A percentile compares a stretch with the other conserved stretches of the same genome.
These are phyloP conservation scores for Globisporangium megalacanthum DNA, from an alignment of 352 stramenopile species.

Conservation along the genomic window DNA sequence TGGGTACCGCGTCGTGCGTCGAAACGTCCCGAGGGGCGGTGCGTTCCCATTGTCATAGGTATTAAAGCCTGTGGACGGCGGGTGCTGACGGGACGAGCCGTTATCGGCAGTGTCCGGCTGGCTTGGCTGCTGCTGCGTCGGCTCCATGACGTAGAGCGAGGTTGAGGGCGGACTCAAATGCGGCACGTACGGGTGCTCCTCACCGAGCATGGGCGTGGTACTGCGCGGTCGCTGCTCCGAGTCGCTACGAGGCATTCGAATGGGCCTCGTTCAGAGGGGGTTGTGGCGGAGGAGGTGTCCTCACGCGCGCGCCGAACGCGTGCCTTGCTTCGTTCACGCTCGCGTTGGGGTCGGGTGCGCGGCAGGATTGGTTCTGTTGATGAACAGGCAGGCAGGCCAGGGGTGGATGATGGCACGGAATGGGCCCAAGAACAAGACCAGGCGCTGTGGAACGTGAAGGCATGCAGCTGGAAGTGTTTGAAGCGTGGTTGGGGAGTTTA, in stretches of 20 bases:
- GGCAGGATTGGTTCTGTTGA: too few relatives aligned
- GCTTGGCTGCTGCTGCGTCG: conserved; percentile 26
- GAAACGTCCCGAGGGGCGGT: conserved; percentile 6
- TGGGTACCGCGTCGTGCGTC: conserved; percentile 17
- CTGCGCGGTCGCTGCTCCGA: conserved; percentile 29
- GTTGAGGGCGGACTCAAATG: conserved; percentile 41
- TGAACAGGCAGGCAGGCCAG: too few relatives aligned
- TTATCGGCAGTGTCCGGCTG: conserved; percentile 18
- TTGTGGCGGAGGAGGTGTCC: too few relatives aligned
- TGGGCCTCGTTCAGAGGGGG: too few relatives aligned
- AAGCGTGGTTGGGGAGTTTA: too few relatives aligned
- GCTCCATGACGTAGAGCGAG: conserved; percentile 73
- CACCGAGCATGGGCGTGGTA: conserved; percentile 57
- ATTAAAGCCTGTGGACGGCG: not conserved
- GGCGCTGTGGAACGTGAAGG: too few relatives aligned
- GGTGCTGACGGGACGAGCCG: conserved; percentile 1
- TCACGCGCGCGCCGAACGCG: too few relatives aligned
- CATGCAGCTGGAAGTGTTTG: too few relatives aligned
- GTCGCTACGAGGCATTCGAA: conserved; percentile 16
- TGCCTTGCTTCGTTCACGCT: too few relatives aligned
- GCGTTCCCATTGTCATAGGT: not conserved
- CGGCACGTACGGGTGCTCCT: conserved; percentile 63
- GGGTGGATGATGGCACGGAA: too few relatives aligned
- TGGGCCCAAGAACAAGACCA: too few relatives aligned
- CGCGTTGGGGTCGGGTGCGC: too few relatives aligned